Percentiles rank a stretch among this genome's conserved stretches.
Evolutionary conservation across 768 basidiomycete genomes (phyloP).

Genomic region (Boletus rufocinnamomeus): DNA sequence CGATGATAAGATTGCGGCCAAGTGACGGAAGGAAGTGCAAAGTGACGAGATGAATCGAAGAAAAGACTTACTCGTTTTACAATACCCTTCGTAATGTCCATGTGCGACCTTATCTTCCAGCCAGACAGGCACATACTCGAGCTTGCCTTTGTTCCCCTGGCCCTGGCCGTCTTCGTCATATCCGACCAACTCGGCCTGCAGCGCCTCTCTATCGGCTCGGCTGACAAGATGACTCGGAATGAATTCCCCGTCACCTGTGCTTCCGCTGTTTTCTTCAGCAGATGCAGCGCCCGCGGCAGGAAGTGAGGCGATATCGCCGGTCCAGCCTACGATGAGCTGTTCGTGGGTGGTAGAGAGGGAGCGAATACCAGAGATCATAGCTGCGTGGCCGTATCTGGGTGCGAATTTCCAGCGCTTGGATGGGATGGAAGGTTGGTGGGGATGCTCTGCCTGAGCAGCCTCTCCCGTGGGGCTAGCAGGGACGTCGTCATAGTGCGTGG

Average conservation of each 20-base stretch:
- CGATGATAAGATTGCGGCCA: constrained; percentile 15
- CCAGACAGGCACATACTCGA: constrained; percentile 88
- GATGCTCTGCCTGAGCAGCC: background rate
- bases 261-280: constrained; percentile 26
- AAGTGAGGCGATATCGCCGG: constrained; percentile 74
- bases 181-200: constrained; percentile 63
- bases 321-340: constrained; percentile 93
- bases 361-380: constrained; percentile 92
- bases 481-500: constrained; percentile 53
- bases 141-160: constrained; percentile 54
- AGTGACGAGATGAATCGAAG: background rate
- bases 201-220: constrained; percentile 60
- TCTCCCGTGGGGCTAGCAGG: constrained; percentile 36
- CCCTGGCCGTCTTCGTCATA: constrained; percentile 47
- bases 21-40: background rate
- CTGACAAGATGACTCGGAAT: constrained; percentile 54
- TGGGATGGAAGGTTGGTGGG: constrained; percentile 18
- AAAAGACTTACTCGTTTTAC: constrained; percentile 82
- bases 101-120: constrained; percentile 86
- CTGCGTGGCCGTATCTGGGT: constrained; percentile 86
- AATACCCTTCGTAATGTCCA: constrained; percentile 96
- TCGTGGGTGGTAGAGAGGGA: constrained; percentile 83
- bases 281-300: constrained; percentile 35
- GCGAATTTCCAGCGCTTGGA: constrained; percentile 67
- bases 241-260: constrained; percentile 31